Base-by-base conservation (phyloP, 2,329 filamentous ascomycete species). In the Botrytis fabae region DNA sequence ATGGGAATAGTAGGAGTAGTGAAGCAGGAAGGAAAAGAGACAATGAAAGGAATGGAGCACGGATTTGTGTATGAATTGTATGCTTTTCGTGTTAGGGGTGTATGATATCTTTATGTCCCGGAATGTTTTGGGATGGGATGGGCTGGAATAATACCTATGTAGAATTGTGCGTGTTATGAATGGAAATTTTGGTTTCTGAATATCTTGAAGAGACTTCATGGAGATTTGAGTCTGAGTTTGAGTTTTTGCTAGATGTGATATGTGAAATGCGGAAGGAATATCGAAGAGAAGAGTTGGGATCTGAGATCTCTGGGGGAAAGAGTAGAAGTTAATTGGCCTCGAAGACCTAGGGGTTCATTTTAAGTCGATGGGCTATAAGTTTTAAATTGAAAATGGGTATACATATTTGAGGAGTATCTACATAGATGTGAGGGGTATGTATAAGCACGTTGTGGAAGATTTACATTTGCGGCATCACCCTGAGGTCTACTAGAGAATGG, bases 21-120 rank as follows among this genome's bases (percentile, higher is more conserved):
- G 60, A 35, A 62, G 60, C 35, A 62, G 38, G 25, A 40, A n/a
- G 14, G 25, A 20, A 14, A 62, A 10, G 20, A 35, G 14, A 18
- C 14, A 40, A 25, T 25, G 25, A 62, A 62, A 20, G 42, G 38
- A 62, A 62, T 20, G 42, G 22, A 63, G 57, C 51, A 61, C 44
- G 40, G 9, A 70, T 63, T 35, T 48, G 28, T 70, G 54, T n/a
- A 48, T 63, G 66, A 38, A 61, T 10, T 69, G 22, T 69, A 69
- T 44, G 35, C 57, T 69, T 68, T 69, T 57, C 51, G 20, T 59
- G 18, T 42, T 44, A 69, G n/a, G 18, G 22, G 48, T 69, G 65
- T 69, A 57, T 42, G 44, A n/a, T 57, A 69, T 69, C 14, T 14
- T 42, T 69, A 57, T 42, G 3, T 42, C 20, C 22, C 7, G 38